A percentile compares a stretch with the other conserved stretches of the same genome.
phyloP scores from a whole-genome alignment of 495 filamentous ascomycete genomes.

The Aspergillus haitiensis region DNA sequence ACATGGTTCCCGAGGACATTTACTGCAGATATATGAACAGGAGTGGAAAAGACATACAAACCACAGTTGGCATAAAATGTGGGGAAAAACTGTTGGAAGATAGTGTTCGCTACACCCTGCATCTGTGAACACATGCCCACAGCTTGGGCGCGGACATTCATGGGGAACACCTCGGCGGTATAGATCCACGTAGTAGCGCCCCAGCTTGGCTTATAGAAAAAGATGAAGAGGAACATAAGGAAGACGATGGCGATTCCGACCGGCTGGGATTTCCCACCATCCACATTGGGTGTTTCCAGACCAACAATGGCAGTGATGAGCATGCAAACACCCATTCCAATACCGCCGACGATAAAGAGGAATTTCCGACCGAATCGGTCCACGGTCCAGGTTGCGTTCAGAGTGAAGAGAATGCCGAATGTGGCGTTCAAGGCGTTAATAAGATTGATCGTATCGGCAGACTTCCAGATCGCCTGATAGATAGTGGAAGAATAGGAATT shows the following conservation, averaged over 20 bases:
- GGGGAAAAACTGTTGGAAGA: constrained; percentile 64
- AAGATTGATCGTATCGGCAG: constrained; percentile 51
- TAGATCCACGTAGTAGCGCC: constrained; percentile 64
- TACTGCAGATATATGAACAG: too few species aligned
- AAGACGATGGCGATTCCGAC: constrained; percentile 62
- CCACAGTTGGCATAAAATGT: constrained; percentile 51
- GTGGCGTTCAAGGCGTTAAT: constrained; percentile 69
- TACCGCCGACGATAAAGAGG: constrained; percentile 63
- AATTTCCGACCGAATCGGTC: constrained; percentile 67
- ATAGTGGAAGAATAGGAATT: background rate
- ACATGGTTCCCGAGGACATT: background rate
- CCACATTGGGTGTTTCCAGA: background rate
- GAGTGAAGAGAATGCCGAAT: constrained; percentile 61
- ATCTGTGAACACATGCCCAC: constrained; percentile 63
- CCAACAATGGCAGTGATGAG: background rate
- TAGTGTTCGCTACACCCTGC: constrained; percentile 60
- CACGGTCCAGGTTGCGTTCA: constrained; percentile 64
- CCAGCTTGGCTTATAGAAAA: constrained; percentile 68
- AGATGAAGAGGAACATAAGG: constrained; percentile 59
- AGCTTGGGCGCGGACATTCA: constrained; percentile 63
- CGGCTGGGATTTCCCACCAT: constrained; percentile 30
- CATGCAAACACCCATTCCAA: constrained; percentile 50
- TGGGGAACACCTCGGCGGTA: constrained; percentile 61
- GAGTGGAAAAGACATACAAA: constrained; percentile 49
- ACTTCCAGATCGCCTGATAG: background rate